These are phyloP conservation scores for Amphichorda felina DNA, from an alignment of 2,329 filamentous ascomycete genomes.

Conservation along the genomic window DNA sequence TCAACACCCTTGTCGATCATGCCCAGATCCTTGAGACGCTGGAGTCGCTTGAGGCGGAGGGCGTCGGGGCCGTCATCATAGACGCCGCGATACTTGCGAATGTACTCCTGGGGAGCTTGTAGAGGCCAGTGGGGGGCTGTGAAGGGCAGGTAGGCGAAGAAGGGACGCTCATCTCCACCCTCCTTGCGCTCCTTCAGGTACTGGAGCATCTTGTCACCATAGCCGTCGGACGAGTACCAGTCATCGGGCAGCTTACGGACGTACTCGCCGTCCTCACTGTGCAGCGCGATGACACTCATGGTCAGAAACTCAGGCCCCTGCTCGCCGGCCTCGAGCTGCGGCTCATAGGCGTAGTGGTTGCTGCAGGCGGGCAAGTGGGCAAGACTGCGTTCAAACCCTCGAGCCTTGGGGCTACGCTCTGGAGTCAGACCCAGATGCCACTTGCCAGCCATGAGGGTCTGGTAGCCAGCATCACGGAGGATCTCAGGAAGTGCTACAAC, in stretches of 20 bases:
- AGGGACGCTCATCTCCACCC: constrained; percentile 24
- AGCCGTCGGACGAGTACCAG: constrained; percentile 42
- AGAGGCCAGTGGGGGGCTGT: constrained; percentile 53
- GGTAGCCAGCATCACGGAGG: constrained; percentile 44
- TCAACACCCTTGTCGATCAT: constrained; percentile 38
- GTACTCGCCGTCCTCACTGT: constrained; percentile 23
- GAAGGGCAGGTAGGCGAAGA: constrained; percentile 50
- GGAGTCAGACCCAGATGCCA: constrained; percentile 51
- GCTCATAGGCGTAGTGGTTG: constrained; percentile 39
- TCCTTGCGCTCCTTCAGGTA: constrained; percentile 38
- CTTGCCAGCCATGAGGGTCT: constrained; percentile 49
- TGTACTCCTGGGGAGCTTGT: constrained; percentile 42
- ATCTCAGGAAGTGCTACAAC: constrained; percentile 48
- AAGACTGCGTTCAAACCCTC: constrained; percentile 48
- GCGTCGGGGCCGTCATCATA: constrained; percentile 50
- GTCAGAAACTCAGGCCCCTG: constrained; percentile 20
- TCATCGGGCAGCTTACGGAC: constrained; percentile 31
- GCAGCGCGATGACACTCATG: constrained; percentile 12
- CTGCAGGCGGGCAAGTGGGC: constrained; percentile 48
- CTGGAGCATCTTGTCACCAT: constrained; percentile 36
- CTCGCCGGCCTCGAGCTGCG: constrained; percentile 22
- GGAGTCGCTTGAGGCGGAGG: constrained; percentile 38
- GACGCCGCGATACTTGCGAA: constrained; percentile 43
- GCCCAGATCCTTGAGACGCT: constrained; percentile 43
- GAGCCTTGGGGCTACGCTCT: constrained; percentile 39